A percentile compares a stretch with the other conserved stretches of the same genome.
Conservation (phyloP, 2,329 filamentous ascomycete genomes). For the Thermomyces lanuginosus region DNA sequence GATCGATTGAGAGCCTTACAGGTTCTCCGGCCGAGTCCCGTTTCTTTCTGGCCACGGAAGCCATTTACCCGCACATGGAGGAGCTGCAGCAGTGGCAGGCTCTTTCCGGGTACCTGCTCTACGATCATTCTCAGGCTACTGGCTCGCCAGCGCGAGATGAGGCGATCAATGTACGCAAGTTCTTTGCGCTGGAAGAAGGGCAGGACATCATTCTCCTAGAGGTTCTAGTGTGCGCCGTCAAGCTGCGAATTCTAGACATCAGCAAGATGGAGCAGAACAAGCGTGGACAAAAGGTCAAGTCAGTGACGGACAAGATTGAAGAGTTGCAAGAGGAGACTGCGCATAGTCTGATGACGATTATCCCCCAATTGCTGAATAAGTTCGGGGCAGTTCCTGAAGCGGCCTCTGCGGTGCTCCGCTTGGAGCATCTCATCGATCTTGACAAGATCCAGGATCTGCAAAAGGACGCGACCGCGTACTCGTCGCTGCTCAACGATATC, state of each 20-base stretch:
- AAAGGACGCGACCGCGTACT: constrained; percentile 68
- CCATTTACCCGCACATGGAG: constrained; percentile 63
- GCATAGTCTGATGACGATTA: constrained; percentile 57
- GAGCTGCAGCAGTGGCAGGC: constrained; percentile 79
- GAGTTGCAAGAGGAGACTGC: constrained; percentile 66
- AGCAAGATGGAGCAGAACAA: constrained; percentile 45
- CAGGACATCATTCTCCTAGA: constrained; percentile 81
- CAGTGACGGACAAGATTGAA: constrained; percentile 42
- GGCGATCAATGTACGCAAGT: constrained; percentile 49
- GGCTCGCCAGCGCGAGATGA: constrained; percentile 39
- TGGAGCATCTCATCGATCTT: constrained; percentile 75
- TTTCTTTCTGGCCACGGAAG: constrained; percentile 71
- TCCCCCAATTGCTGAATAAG: constrained; percentile 78
- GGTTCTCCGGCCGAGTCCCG: constrained; percentile 57
- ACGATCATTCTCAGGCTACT: constrained; percentile 62
- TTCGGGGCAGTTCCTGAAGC: constrained; percentile 81
- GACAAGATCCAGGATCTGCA: constrained; percentile 78
- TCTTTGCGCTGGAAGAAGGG: constrained; percentile 53
- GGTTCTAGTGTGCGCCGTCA: constrained; percentile 68
- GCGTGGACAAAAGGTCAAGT: constrained; percentile 40
- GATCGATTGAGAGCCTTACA: constrained; percentile 32
- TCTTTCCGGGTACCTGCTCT: constrained; percentile 76
- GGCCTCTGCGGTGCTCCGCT: constrained; percentile 65
- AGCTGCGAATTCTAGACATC: constrained; percentile 50
- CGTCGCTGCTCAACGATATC: constrained; percentile 72